Evolutionary conservation across 108 stramenopile species (phyloP), one percentile per base, ranked within the genome.

Genomic region (Conticribra guillardii): DNA sequence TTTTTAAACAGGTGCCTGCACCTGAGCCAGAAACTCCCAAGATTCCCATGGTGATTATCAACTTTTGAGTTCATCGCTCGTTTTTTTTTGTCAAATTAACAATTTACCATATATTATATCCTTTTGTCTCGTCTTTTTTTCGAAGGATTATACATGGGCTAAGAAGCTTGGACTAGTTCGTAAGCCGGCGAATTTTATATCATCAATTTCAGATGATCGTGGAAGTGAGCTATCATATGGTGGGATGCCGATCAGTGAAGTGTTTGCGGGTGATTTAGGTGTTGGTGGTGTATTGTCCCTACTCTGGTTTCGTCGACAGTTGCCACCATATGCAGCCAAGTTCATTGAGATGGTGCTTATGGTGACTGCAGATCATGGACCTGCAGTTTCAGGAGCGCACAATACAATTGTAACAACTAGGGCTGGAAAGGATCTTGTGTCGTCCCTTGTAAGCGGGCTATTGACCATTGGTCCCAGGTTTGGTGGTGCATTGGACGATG

Each of bases 331-430:
- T 59, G 96, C 93, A 17, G 89, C 90, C 31, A 94, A 93, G 71
- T 96, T 96, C 65, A 92, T 96, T 64, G 96, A 96, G 76, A 96
- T 94, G 90, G 85, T 96, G 32, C 77, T 96, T n/a, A 93, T 93
- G 92, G 92, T 96, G 8, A 92, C 89, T 18, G 90, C 84, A 0
- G 88, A 94, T 79, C 93, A 94, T 60, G 93, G 93, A 8, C 93
- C 93, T 31, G 93, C 93, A 22, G 89, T 94, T 11, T 79, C 87
- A 3, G 93, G 93, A 9, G 96, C 96, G 2, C 96, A 96, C 85
- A 96, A 96, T 81, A 95, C 93, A 31, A 96, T 96, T 57, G 96
- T 96, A n/a, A 71, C 87, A 26, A 87, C 96, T 4, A 84, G 96
- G 21, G 96, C 96, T 9, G 96, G 96, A 22, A 96, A 96, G 76